Conservation (phyloP, 352 stramenopile species). For the Aphanomyces astaci region DNA sequence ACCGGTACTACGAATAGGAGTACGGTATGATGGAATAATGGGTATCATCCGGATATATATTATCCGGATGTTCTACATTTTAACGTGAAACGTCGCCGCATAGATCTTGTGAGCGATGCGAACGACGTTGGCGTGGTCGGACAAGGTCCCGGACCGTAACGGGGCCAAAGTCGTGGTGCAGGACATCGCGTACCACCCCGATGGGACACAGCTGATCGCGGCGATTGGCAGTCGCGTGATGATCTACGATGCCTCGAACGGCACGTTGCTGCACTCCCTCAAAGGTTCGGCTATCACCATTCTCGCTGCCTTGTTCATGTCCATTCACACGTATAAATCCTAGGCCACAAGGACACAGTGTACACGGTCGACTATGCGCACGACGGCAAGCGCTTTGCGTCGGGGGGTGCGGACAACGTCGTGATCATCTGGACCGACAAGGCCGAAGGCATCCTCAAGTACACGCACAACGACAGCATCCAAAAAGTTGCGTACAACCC, state of each 20-base stretch:
- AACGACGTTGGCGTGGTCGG: conserved; percentile 70
- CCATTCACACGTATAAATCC: neutral
- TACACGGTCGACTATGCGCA: conserved; percentile 88
- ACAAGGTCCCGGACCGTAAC: conserved; percentile 83
- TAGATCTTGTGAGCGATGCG: conserved; percentile 43
- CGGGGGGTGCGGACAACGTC: conserved; percentile 88
- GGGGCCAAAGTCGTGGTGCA: conserved; percentile 79
- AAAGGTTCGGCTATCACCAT: conserved; percentile 39
- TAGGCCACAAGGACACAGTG: conserved; percentile 81
- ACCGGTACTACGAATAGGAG: too few relatives aligned
- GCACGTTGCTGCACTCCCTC: conserved; percentile 86
- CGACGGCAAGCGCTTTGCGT: conserved; percentile 89
- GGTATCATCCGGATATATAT: neutral
- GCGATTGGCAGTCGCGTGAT: conserved; percentile 88
- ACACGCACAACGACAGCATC: conserved; percentile 92
- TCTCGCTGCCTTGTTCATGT: neutral
- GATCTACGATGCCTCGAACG: conserved; percentile 87
- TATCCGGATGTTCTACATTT: neutral
- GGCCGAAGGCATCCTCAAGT: conserved; percentile 93
- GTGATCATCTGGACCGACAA: conserved; percentile 97
- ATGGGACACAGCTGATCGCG: conserved; percentile 85
- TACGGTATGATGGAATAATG: too few relatives aligned
- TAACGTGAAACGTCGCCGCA: conserved; percentile 12
- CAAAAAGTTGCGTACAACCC: conserved; percentile 90
- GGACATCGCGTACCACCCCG: conserved; percentile 86